These are phyloP conservation scores for Neofusicoccum laricinum DNA, from an alignment of 2,329 filamentous ascomycete genomes.

Conservation along the genomic window DNA sequence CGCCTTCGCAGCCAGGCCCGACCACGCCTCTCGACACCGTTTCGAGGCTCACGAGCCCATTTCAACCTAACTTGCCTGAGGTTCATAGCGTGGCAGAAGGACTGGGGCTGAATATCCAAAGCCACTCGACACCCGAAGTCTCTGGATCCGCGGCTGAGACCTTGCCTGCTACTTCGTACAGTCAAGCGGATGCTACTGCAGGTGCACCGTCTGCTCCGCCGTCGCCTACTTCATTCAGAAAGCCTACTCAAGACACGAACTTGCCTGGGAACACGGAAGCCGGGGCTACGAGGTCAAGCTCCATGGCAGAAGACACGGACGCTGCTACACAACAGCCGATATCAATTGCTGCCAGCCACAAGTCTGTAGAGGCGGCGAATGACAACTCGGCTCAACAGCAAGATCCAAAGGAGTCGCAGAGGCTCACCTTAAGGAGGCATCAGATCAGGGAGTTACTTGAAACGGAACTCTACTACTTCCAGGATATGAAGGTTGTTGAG, in stretches of 20 bases:
- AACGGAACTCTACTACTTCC: constrained; percentile 85
- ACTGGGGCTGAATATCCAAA: constrained; percentile 45
- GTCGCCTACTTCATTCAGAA: constrained; percentile 20
- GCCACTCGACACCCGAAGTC: not conserved
- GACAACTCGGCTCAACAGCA: not conserved
- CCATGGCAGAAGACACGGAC: not conserved
- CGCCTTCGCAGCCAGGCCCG: not conserved
- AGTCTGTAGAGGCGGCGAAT: not conserved
- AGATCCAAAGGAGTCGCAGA: constrained; percentile 48
- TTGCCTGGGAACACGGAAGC: not conserved
- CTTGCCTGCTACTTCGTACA: not conserved
- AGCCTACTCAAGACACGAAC: not conserved
- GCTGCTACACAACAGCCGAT: not conserved
- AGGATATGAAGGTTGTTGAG: constrained; percentile 95
- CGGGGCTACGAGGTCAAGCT: not conserved
- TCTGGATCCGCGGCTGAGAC: not conserved
- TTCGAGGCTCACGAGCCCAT: constrained; percentile 16
- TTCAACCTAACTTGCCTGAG: constrained; percentile 35
- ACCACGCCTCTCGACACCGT: constrained; percentile 5
- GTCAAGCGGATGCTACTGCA: not conserved
- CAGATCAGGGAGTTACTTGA: constrained; percentile 90
- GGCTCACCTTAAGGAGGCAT: constrained; percentile 76
- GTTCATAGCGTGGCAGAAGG: constrained; percentile 36
- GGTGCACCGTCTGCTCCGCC: constrained; percentile 7
- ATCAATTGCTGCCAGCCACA: not conserved